These are phyloP conservation scores for Ambispora gerdemannii DNA, from an alignment of 192 early-diverging fungal genomes.

Conservation along the genomic window DNA sequence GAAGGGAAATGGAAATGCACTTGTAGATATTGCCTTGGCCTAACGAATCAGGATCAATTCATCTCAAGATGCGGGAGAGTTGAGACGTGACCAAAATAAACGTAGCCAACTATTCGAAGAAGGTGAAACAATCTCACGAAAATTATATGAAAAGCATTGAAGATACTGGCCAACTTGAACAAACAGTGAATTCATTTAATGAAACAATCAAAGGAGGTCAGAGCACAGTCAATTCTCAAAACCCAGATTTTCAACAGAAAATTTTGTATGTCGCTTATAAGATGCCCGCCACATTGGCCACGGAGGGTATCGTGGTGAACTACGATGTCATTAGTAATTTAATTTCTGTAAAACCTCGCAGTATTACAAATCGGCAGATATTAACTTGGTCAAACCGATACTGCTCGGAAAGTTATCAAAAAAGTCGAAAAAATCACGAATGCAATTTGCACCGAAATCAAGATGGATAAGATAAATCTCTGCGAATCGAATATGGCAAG, in stretches of 20 bases:
- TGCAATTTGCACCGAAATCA: neutral
- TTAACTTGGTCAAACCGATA: neutral
- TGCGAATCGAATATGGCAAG: neutral
- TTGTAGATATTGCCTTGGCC: neutral
- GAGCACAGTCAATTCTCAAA: neutral
- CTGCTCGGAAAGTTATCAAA: neutral
- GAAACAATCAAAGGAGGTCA: no score
- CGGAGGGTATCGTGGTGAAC: no score
- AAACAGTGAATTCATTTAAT: no score
- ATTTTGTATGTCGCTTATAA: neutral
- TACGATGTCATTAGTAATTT: no score
- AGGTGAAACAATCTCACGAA: neutral
- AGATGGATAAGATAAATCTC: neutral
- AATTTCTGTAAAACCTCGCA: neutral
- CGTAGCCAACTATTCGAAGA: neutral
- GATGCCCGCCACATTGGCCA: no score
- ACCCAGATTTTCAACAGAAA: neutral
- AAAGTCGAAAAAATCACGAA: neutral
- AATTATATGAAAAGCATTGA: neutral
- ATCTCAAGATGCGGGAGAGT: no score
- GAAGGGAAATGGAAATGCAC: neutral
- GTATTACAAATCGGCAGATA: neutral
- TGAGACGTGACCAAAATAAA: neutral
- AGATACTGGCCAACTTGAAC: neutral
- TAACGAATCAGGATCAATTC: neutral